phyloP scores from a whole-genome alignment of 208 protist species.

The Balamuthia mandrillaris region DNA sequence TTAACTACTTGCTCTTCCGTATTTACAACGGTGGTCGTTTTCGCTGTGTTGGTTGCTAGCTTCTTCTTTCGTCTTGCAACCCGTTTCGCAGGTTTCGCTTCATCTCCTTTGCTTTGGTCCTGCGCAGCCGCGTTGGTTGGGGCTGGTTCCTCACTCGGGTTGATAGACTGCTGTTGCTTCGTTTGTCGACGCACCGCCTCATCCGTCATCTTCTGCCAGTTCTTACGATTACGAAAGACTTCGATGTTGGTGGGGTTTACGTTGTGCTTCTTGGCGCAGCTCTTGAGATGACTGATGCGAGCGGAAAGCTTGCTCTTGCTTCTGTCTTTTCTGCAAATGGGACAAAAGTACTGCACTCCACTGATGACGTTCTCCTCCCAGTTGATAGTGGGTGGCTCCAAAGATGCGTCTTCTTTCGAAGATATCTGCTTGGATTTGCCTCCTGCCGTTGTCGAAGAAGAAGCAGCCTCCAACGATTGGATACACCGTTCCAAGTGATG shows the following conservation, averaged over 20 bases:
- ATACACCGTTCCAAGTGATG: constrained; percentile 8
- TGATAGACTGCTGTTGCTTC: not conserved
- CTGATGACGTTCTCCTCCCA: not conserved
- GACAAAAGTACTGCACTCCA: not conserved
- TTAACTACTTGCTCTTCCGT: not conserved
- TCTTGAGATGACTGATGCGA: constrained; percentile 1
- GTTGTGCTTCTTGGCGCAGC: not conserved
- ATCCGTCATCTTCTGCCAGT: not conserved
- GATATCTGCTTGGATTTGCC: not conserved
- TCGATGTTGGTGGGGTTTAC: not conserved
- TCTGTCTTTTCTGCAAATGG: not conserved
- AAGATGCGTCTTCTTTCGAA: not conserved
- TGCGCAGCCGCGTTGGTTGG: not conserved
- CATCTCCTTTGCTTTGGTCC: not conserved
- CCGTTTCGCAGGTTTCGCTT: not conserved
- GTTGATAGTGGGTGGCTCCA: not conserved
- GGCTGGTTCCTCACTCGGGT: not conserved
- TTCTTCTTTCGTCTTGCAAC: not conserved
- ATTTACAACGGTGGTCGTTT: not conserved
- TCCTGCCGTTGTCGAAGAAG: no score
- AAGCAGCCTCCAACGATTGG: not conserved
- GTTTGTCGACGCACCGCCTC: not conserved
- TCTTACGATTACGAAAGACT: not conserved
- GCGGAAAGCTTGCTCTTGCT: not conserved
- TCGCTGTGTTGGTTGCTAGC: not conserved